Evolutionary conservation across 352 stramenopile genomes (phyloP).

Genomic region (Phytophthora rubi): DNA sequence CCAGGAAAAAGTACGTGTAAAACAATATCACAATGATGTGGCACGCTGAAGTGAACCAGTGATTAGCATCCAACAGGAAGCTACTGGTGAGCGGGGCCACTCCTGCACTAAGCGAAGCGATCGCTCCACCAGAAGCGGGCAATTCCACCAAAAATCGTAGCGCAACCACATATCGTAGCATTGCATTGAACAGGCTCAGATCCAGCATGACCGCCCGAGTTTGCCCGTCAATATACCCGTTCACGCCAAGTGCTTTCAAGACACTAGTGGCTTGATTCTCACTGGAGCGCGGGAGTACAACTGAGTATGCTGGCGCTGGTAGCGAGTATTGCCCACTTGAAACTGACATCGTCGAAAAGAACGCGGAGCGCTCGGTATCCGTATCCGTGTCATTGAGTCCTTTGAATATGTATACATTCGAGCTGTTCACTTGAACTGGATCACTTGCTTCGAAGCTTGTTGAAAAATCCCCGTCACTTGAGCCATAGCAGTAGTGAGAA

Average conservation of each 20-base stretch:
- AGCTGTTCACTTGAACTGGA: conserved; percentile 15
- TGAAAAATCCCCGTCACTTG: conserved; percentile 26
- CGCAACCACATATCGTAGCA: conserved; percentile 46
- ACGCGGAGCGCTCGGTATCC: conserved; percentile 30
- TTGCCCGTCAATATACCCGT: conserved; percentile 45
- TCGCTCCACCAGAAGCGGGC: conserved; percentile 44
- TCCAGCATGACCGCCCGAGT: conserved; percentile 57
- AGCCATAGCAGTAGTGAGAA: conserved; percentile 19
- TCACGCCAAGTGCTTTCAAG: conserved; percentile 35
- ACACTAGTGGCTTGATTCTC: conserved; percentile 15
- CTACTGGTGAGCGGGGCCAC: conserved; percentile 48
- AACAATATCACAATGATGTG: conserved; percentile 44
- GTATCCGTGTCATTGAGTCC: conserved; percentile 48
- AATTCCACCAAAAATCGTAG: conserved; percentile 62
- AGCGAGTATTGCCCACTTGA: conserved; percentile 28
- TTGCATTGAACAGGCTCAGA: conserved; percentile 55
- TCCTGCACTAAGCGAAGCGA: conserved; percentile 31
- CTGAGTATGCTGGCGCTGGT: conserved; percentile 50
- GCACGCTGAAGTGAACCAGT: conserved; percentile 36
- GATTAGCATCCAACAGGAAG: conserved; percentile 44
- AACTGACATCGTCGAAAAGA: conserved; percentile 50
- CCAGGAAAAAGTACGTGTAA: conserved; percentile 54
- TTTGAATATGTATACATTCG: conserved; percentile 33
- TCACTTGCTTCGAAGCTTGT: conserved; percentile 6
- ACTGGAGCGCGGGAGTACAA: conserved; percentile 43